phyloP scores from a whole-genome alignment of 345 rosid species.

The Citrus inodora region DNA sequence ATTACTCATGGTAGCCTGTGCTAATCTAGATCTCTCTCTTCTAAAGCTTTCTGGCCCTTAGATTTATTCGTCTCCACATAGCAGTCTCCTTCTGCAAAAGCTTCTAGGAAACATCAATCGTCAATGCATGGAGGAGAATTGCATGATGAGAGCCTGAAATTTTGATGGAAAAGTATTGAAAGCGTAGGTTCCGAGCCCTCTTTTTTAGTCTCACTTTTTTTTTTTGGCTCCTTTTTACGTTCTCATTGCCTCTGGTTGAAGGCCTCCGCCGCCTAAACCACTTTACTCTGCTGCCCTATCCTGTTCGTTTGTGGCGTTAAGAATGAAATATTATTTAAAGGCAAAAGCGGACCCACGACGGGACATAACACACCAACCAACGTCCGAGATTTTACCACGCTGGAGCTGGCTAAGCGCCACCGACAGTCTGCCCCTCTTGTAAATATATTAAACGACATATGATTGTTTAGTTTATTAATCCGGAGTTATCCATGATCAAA shows the following conservation, averaged over 20 bases:
- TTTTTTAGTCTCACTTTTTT: not conserved
- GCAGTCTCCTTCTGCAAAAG: not conserved
- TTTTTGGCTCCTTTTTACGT: rapidly evolving
- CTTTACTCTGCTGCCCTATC: not conserved
- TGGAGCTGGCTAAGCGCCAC: not conserved
- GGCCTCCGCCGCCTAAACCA: not conserved
- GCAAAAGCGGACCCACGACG: no score
- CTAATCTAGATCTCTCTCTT: no score
- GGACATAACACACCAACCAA: not conserved
- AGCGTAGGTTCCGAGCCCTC: not conserved
- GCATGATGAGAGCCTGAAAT: not conserved
- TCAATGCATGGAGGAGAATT: not conserved
- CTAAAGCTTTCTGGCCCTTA: no score
- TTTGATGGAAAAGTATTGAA: not conserved
- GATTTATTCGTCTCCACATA: no score
- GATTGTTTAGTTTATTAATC: not conserved
- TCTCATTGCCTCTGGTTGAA: no score
- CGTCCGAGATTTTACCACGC: not conserved
- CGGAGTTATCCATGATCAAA: not conserved
- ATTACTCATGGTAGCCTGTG: no score
- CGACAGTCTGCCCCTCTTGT: not conserved
- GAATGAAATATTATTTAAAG: not conserved
- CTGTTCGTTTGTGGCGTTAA: not conserved
- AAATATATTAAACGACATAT: no score
- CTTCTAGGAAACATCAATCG: not conserved